phyloP scores from a whole-genome alignment of 257 asterid genomes.

The Ligustrum vulgare region DNA sequence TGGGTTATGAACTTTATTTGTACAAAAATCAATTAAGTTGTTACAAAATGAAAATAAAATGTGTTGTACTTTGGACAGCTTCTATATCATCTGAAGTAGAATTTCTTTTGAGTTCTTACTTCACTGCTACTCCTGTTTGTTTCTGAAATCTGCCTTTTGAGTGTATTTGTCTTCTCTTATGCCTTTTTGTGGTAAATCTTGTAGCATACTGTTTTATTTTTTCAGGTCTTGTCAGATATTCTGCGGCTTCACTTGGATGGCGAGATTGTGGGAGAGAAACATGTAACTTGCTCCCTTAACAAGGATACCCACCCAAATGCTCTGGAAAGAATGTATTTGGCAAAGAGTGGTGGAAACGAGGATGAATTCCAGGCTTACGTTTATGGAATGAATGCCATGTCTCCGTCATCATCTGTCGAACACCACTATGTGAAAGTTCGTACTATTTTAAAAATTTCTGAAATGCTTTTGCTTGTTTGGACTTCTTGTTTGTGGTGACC shows the following conservation, averaged over 20 bases:
- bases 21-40: not conserved
- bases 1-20: not conserved
- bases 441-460: not conserved
- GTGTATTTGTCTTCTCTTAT: not conserved
- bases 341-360: conserved; percentile 49
- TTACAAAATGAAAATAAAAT: not conserved
- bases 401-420: conserved; percentile 35
- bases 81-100: not conserved
- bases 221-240: conserved; percentile 53
- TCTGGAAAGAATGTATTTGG: conserved; percentile 34
- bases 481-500: conserved; percentile 16
- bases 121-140: not conserved
- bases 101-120: not conserved
- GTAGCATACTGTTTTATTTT: conserved; percentile 20
- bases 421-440: conserved; percentile 56
- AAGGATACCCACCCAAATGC: conserved; percentile 38
- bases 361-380: conserved; percentile 51
- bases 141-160: not conserved
- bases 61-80: not conserved
- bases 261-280: conserved; percentile 61
- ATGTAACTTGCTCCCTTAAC: conserved; percentile 38
- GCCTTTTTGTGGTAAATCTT: conserved; percentile 24
- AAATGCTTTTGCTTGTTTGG: not conserved
- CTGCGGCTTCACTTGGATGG: conserved; percentile 68
- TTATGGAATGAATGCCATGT: conserved; percentile 48